Conservation (phyloP, 805 yeast genomes). For the Candida khao-thaluensis region DNA sequence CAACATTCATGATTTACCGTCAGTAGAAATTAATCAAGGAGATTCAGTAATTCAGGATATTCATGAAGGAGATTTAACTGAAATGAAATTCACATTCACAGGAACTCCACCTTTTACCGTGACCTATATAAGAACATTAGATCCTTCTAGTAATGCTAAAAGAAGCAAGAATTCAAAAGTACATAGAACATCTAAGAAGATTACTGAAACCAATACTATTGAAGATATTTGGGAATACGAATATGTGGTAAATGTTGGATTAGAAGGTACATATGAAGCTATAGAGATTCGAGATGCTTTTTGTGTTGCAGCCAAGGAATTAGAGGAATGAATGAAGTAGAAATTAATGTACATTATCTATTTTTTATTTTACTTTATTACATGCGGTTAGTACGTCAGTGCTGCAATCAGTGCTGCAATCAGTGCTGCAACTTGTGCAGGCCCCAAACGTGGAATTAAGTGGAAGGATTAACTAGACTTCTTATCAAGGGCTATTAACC, state of each 20-base stretch:
- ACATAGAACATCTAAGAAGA: constrained; percentile 19
- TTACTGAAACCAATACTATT: constrained; percentile 32
- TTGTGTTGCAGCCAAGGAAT: constrained; percentile 45
- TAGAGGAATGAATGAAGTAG: too few species aligned
- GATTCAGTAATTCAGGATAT: constrained; percentile 72
- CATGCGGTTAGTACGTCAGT: too few species aligned
- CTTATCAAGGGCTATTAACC: constrained; percentile 2
- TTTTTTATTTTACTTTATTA: too few species aligned
- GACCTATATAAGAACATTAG: constrained; percentile 69
- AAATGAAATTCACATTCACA: constrained; percentile 72
- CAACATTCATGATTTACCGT: constrained; percentile 51
- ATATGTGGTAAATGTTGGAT: constrained; percentile 69
- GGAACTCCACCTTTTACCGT: constrained; percentile 92
- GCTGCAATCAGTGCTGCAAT: too few species aligned
- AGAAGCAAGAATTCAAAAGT: constrained; percentile 22
- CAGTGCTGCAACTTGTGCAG: too few species aligned
- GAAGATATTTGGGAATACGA: constrained; percentile 71
- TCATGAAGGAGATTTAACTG: constrained; percentile 93
- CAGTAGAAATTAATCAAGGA: constrained; percentile 86
- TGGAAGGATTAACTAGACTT: too few species aligned
- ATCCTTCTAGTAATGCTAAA: constrained; percentile 29
- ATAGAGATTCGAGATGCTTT: constrained; percentile 81
- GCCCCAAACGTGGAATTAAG: too few species aligned
- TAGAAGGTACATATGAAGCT: constrained; percentile 95
- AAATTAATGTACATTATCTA: neutral